These are phyloP conservation scores for Vitis rotundifolia DNA, from an alignment of 164 flowering plant species.

Conservation along the genomic window DNA sequence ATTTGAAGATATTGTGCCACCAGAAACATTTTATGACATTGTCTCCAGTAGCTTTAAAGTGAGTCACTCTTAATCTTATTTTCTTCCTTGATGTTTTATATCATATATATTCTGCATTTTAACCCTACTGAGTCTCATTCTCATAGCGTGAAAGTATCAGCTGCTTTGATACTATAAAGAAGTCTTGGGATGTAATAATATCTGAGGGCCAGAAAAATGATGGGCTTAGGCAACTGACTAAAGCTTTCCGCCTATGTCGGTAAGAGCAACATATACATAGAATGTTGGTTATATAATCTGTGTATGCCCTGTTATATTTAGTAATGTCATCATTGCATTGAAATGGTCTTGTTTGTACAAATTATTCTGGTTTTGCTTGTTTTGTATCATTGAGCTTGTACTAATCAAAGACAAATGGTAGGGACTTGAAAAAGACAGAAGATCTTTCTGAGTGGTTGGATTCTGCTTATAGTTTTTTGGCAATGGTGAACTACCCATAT, in stretches of 20 bases:
- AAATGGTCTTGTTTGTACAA: neutral
- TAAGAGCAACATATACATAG: slow-evolving; percentile 24
- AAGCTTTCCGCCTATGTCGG: slow-evolving; percentile 66
- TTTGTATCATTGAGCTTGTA: slow-evolving; percentile 1
- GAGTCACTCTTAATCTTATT: neutral
- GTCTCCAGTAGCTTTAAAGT: slow-evolving; percentile 78
- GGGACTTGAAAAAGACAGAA: slow-evolving; percentile 51
- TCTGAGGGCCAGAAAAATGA: slow-evolving; percentile 46
- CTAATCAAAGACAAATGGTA: slow-evolving; percentile 26
- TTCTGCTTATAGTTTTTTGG: slow-evolving; percentile 85
- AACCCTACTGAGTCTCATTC: neutral
- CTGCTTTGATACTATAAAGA: slow-evolving; percentile 75
- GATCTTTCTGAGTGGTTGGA: slow-evolving; percentile 73
- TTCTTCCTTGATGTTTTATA: neutral
- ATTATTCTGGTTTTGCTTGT: neutral
- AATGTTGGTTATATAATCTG: neutral
- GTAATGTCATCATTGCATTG: neutral
- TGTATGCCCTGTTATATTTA: neutral
- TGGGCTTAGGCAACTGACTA: slow-evolving; percentile 59
- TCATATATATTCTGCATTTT: slow-evolving; percentile 6
- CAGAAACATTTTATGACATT: slow-evolving; percentile 73
- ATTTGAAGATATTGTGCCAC: slow-evolving; percentile 81
- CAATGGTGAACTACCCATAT: slow-evolving; percentile 90
- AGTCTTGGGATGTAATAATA: slow-evolving; percentile 66
- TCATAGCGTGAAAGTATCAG: slow-evolving; percentile 71